Percentiles rank a stretch among this genome's conserved stretches.
phyloP scores from a whole-genome alignment of 2,329 filamentous ascomycete genomes.

The Trichothecium sympodiale region DNA sequence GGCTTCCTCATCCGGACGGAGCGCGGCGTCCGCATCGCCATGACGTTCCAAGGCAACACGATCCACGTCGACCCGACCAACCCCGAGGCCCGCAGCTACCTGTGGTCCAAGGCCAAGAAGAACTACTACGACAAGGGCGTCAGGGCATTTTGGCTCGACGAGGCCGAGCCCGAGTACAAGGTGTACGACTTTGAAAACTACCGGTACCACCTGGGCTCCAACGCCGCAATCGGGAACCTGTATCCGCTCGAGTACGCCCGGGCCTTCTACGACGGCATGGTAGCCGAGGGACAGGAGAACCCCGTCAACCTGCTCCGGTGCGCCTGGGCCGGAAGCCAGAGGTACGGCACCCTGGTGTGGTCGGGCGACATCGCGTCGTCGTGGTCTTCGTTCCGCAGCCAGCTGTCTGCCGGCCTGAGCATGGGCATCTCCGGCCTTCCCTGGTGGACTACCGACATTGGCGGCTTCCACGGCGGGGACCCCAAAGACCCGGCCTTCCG shows the following conservation, averaged over 20 bases:
- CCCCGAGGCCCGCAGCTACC: constrained; percentile 42
- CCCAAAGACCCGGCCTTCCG: constrained; percentile 43
- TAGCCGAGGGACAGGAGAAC: constrained; percentile 37
- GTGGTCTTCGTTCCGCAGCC: constrained; percentile 47
- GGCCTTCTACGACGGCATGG: constrained; percentile 49
- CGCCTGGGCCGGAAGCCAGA: constrained; percentile 45
- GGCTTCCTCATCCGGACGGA: constrained; percentile 51
- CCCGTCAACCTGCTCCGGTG: constrained; percentile 44
- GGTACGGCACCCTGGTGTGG: constrained; percentile 56
- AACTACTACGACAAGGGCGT: constrained; percentile 55
- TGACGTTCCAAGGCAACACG: constrained; percentile 48
- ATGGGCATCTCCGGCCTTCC: constrained; percentile 54
- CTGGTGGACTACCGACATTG: constrained; percentile 64
- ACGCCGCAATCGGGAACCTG: constrained; percentile 41
- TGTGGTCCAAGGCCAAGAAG: constrained; percentile 47
- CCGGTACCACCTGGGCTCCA: constrained; percentile 36
- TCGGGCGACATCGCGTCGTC: constrained; percentile 55
- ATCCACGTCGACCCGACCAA: constrained; percentile 55
- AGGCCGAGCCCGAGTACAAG: constrained; percentile 56
- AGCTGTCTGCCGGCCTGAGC: constrained; percentile 52
- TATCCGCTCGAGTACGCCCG: constrained; percentile 47
- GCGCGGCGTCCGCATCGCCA: constrained; percentile 43
- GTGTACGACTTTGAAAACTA: constrained; percentile 58
- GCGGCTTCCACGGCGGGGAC: constrained; percentile 57
- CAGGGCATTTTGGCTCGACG: constrained; percentile 57